These are phyloP conservation scores for Salix brachista DNA, from an alignment of 345 rosid genomes.

Conservation along the genomic window DNA sequence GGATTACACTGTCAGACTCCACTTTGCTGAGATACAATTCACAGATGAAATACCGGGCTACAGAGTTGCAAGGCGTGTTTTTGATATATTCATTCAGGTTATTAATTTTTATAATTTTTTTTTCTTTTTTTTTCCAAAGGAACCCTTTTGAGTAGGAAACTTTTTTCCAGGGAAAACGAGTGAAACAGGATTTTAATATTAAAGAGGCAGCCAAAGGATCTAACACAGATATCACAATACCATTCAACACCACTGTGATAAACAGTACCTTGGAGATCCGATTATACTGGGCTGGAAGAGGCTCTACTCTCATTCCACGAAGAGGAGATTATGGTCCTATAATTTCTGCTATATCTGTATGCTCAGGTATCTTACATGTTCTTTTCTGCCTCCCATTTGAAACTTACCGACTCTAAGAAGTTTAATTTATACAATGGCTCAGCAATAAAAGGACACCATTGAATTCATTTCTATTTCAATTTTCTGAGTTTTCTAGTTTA, in stretches of 20 bases:
- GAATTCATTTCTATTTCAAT: no score
- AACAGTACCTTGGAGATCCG: slow-evolving; percentile 49
- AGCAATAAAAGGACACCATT: no score
- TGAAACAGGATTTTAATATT: neutral
- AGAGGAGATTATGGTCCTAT: slow-evolving; percentile 59
- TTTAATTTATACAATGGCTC: no score
- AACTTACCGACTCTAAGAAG: no score
- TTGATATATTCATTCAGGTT: slow-evolving; percentile 7
- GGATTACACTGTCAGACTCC: neutral
- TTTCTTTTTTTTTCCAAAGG: neutral
- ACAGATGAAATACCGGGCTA: neutral
- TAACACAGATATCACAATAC: neutral
- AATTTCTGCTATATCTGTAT: slow-evolving; percentile 52
- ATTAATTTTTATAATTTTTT: neutral
- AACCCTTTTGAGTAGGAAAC: no score
- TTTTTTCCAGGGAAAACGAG: neutral
- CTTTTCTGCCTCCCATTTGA: no score
- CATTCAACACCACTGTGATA: slow-evolving; percentile 27
- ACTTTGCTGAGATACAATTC: slow-evolving; percentile 9
- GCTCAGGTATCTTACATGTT: slow-evolving; percentile 45
- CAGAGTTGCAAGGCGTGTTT: neutral
- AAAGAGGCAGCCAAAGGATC: neutral
- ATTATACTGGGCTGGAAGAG: slow-evolving; percentile 62
- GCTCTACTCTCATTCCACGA: slow-evolving; percentile 38
- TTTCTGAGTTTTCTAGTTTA: no score